Evolutionary conservation across 2,329 filamentous ascomycete species (phyloP), one percentile per base, ranked within the genome.

Genomic region (Pyrenophora teres): DNA sequence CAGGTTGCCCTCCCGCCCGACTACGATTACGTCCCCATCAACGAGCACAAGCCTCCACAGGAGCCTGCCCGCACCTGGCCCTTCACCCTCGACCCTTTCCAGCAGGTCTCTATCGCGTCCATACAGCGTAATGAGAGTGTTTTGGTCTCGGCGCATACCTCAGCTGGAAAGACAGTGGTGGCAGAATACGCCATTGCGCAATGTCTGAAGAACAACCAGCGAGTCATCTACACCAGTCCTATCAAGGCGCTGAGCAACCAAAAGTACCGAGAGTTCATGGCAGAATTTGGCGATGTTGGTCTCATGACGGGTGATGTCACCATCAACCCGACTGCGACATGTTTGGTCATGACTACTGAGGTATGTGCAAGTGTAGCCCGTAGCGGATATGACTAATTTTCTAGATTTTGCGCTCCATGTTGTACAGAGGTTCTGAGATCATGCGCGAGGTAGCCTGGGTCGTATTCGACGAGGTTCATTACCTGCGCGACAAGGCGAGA

Each of bases 381-480:
- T n/a, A 15, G 15, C 4, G 6, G 16, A 6, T 18, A 16, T 16
- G 33, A 40, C 62, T 71, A 54, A 74, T 48, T n/a, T 15, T n/a
- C 39, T 33, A 80, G 79, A 99, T 99, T 91, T 76, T 99, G 71
- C 88, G 94, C 41, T 97, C 93, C 15, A 99, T 99, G 94, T 74
- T 99, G 76, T 99, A 99, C 75, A 85, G 94, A 63, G 94, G 94
- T 54, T 97, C 94, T 0, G 94, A 99, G 78, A 97, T 99, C 60
- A 99, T 99, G 93, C 91, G 94, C 62, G 94, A 99, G 78, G 95
- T 99, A 1, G 92, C 89, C 12, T 99, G 94, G 94, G 95, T 99
- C 1, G 81, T 99, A 2, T 99, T 99, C 65, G 94, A 99, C 75
- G 94, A 99, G 75, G 96, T 99, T 57, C 94, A 99, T 76, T 99